Conservation (phyloP, 345 rosid species). For the Citrus australasica region DNA sequence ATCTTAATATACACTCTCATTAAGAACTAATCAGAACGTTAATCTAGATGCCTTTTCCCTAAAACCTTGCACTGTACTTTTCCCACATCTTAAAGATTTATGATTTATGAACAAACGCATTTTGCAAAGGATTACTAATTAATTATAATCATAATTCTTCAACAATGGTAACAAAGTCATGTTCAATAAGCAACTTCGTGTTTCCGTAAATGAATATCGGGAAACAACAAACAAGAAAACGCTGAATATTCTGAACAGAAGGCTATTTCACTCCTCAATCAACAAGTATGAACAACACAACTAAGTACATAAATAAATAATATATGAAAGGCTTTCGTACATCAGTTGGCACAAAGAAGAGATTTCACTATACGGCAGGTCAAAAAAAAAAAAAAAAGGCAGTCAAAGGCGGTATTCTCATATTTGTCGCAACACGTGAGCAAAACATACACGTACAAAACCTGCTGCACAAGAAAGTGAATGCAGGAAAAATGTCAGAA, state of each 20-base stretch:
- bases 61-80: too few relatives aligned
- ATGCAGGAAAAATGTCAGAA: slow-evolving; percentile 36
- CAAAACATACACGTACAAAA: slow-evolving; percentile 21
- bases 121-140: too few relatives aligned
- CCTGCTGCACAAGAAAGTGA: slow-evolving; percentile 14
- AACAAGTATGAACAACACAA: background rate
- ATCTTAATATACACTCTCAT: too few relatives aligned
- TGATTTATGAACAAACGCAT: too few relatives aligned
- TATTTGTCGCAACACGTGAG: slow-evolving; percentile 1
- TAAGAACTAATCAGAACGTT: too few relatives aligned
- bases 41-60: too few relatives aligned
- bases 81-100: too few relatives aligned
- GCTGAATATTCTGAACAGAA: background rate
- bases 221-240: background rate
- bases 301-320: background rate
- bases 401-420: slow-evolving; percentile 3
- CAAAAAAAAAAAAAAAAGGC: background rate
- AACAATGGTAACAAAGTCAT: background rate
- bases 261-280: background rate
- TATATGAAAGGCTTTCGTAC: slow-evolving; percentile 20
- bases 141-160: too few relatives aligned
- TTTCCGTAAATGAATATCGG: too few relatives aligned
- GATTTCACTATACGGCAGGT: slow-evolving; percentile 28
- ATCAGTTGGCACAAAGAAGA: slow-evolving; percentile 11
- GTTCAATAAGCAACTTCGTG: background rate